Evolutionary conservation across 1,284 basidiomycete species (phyloP), one percentile per base, ranked within the genome.

Genomic region (Cryptococcus neoformans): DNA sequence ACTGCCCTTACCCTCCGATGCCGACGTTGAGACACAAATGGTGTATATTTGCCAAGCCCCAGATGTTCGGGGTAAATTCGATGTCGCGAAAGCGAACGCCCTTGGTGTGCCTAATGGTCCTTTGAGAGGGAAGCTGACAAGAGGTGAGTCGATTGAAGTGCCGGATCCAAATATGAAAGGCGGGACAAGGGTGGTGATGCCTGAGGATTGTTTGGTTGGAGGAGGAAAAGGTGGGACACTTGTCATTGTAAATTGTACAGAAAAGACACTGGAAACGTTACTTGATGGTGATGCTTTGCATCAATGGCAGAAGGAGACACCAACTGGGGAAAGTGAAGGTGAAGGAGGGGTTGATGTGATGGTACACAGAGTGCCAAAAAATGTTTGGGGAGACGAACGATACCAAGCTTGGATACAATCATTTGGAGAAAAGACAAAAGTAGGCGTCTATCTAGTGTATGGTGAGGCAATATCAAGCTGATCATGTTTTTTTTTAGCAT

Each of bases 41-140:
- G 76, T 79, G 21, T 96, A 93, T 72, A 81, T 94, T 28, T 75
- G 88, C 44, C 81, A 90, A 49, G 90, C 91, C 0, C 89, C 92
- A 0, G 81, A 81, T 2, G 80, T 87, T 41, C 85, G 91, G 3
- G 93, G 93, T n/a, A 92, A 90, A 74, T 95, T 98, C 69, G 84
- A 95, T 62, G 84, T 77, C 0, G 76, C 77, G 56, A 86, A 84
- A 62, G 90, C 92, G 0, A 70, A 80, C 6, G 82, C 79, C 38
- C 80, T 92, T 0, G 87, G 87, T 8, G 80, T 98, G 3, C 81
- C 83, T 1, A 78, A 79, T 2, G 89, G 90, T 3, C 81, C 80
- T 2, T 58, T 79, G 3, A 75, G 78, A 48, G 74, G 72, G 1
- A 69, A 68, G 21, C 66, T 83, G 51, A 75, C 78, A 3, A 66